phyloP scores from a whole-genome alignment of 371 early-diverging fungal genomes.

The Apophysomyces trapeziformis region DNA sequence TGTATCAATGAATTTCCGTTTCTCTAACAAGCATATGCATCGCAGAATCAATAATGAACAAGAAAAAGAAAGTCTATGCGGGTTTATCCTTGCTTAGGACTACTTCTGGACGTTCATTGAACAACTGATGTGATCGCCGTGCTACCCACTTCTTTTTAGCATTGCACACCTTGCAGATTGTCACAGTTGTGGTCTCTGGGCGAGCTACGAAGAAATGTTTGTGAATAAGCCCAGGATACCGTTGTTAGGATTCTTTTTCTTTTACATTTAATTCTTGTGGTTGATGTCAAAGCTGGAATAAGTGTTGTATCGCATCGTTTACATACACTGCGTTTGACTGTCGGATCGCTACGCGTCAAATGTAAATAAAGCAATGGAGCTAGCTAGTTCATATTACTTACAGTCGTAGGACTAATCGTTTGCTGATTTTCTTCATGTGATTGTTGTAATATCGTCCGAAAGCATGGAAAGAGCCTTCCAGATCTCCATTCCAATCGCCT shows the following conservation, averaged over 20 bases:
- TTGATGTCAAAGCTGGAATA: conserved; percentile 37
- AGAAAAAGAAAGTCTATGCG: neutral
- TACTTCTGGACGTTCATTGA: conserved; percentile 14
- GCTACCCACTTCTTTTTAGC: conserved; percentile 17
- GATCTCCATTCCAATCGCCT: conserved; percentile 29
- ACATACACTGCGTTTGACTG: conserved; percentile 39
- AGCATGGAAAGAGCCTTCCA: conserved; percentile 18
- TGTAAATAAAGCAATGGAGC: neutral
- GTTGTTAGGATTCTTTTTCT: neutral
- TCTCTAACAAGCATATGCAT: no score
- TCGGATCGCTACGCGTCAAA: conserved; percentile 35
- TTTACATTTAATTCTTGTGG: conserved; percentile 35
- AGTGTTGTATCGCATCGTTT: conserved; percentile 47
- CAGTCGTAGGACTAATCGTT: conserved; percentile 42
- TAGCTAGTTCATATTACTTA: conserved; percentile 15
- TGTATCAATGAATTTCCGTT: no score
- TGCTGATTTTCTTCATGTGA: conserved; percentile 41
- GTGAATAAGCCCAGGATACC: neutral
- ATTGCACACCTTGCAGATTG: conserved; percentile 26
- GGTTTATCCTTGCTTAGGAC: conserved; percentile 8
- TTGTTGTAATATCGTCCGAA: conserved; percentile 41
- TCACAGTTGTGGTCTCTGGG: conserved; percentile 30
- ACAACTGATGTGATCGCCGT: conserved; percentile 13
- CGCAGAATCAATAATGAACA: no score
- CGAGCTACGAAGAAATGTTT: conserved; percentile 21